Conservation (phyloP, 2,329 filamentous ascomycete genomes). For the Fusarium veterinarium region DNA sequence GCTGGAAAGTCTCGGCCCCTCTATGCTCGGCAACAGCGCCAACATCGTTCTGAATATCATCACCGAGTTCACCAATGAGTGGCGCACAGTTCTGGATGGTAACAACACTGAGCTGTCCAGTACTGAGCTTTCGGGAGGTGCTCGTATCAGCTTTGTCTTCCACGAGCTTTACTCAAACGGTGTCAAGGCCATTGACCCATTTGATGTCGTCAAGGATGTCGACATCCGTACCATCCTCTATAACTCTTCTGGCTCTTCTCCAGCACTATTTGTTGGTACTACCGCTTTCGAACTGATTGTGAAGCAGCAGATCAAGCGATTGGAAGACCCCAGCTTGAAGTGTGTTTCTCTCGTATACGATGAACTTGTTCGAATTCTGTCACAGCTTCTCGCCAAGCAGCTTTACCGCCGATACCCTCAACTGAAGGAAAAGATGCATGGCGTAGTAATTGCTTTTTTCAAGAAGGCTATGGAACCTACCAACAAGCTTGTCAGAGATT, state of each 20-base stretch:
- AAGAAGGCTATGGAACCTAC: constrained; percentile 99
- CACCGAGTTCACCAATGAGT: constrained; percentile 98
- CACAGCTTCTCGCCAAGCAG: constrained; percentile 87
- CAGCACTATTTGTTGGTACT: constrained; percentile 95
- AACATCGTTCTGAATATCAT: constrained; percentile 99
- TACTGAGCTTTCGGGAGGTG: constrained; percentile 92
- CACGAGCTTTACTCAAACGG: constrained; percentile 98
- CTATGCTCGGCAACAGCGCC: constrained; percentile 92
- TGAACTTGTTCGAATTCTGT: constrained; percentile 94
- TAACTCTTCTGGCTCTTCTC: constrained; percentile 99
- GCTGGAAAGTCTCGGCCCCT: constrained; percentile 86
- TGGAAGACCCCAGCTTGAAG: constrained; percentile 97
- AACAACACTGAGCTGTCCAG: constrained; percentile 97
- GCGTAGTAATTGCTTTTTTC: constrained; percentile 92
- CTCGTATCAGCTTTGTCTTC: constrained; percentile 99
- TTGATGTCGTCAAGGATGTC: constrained; percentile 96
- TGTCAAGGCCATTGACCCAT: constrained; percentile 96
- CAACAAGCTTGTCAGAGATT: constrained; percentile 93
- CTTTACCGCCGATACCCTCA: constrained; percentile 93
- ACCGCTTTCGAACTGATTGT: constrained; percentile 99
- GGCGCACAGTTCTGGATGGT: constrained; percentile 93
- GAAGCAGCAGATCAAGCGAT: constrained; percentile 96
- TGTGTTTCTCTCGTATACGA: constrained; percentile 98
- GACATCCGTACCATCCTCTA: constrained; percentile 97
- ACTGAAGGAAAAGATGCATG: constrained; percentile 96